phyloP scores from a whole-genome alignment of 2,329 filamentous ascomycete genomes.

The Paecilomyces niveus region DNA sequence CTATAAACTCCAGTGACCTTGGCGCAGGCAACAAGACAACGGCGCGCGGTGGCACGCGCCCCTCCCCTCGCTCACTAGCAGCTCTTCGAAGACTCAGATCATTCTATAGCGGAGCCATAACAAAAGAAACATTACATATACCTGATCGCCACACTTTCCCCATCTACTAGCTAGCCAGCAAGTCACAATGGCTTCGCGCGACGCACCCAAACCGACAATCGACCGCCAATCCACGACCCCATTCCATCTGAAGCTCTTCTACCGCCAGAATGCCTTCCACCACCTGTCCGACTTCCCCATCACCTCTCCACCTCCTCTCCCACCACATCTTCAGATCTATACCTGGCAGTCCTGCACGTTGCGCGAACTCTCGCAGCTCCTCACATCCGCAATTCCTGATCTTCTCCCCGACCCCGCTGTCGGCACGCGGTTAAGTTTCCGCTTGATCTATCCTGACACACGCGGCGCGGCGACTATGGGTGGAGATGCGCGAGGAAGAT shows the following conservation, averaged over 20 bases:
- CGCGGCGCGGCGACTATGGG: slow-evolving; percentile 32
- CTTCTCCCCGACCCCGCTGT: slow-evolving; percentile 67
- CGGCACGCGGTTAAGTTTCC: slow-evolving; percentile 80
- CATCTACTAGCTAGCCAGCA: neutral
- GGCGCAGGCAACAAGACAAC: neutral
- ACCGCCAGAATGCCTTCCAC: slow-evolving; percentile 66
- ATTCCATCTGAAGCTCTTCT: slow-evolving; percentile 81
- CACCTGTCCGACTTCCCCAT: slow-evolving; percentile 37
- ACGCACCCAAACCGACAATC: slow-evolving; percentile 37
- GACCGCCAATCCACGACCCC: slow-evolving; percentile 68
- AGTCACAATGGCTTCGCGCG: slow-evolving; percentile 8
- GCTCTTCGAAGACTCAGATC: neutral
- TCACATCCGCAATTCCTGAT: slow-evolving; percentile 60
- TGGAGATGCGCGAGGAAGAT: slow-evolving; percentile 49
- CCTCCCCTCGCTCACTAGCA: neutral
- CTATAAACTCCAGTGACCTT: neutral
- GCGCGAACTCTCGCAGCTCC: slow-evolving; percentile 69
- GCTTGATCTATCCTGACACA: slow-evolving; percentile 76
- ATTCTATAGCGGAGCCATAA: neutral
- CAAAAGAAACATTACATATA: neutral
- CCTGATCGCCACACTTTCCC: neutral
- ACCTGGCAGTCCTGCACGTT: slow-evolving; percentile 79
- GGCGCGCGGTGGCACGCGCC: neutral
- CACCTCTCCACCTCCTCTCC: slow-evolving; percentile 43
- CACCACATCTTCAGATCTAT: slow-evolving; percentile 70